phyloP scores from a whole-genome alignment of 2,329 filamentous ascomycete species.

The Microascus cirrosus region DNA sequence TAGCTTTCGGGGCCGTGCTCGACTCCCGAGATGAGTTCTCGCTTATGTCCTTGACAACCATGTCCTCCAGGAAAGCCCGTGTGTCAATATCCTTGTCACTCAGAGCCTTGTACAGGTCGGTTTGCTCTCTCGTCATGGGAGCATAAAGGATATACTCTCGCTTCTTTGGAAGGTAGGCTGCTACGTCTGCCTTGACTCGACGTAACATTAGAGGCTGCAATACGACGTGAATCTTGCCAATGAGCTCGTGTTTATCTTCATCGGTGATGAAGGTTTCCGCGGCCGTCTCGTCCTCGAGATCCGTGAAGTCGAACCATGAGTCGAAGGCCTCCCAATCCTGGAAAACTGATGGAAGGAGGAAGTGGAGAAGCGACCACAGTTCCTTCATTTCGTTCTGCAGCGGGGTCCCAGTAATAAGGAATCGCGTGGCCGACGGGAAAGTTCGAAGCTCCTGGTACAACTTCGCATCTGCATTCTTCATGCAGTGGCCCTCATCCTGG shows the following conservation, averaged over 20 bases:
- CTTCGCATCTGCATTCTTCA: constrained; percentile 94
- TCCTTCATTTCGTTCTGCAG: constrained; percentile 93
- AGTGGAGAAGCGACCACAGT: constrained; percentile 89
- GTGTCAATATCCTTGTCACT: constrained; percentile 46
- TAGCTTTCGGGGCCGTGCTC: neutral
- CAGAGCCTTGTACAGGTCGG: constrained; percentile 69
- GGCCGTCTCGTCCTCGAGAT: constrained; percentile 70
- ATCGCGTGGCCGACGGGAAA: constrained; percentile 79
- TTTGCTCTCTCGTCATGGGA: constrained; percentile 81
- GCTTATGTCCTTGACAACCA: constrained; percentile 55
- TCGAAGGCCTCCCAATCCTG: constrained; percentile 89
- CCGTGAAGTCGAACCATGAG: constrained; percentile 94
- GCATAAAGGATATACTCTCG: constrained; percentile 93
- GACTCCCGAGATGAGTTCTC: constrained; percentile 4
- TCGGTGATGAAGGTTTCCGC: constrained; percentile 73
- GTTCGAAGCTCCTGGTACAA: constrained; percentile 80
- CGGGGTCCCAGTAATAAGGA: constrained; percentile 90
- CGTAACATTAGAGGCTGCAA: constrained; percentile 83
- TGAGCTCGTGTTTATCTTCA: constrained; percentile 42
- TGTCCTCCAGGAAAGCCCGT: constrained; percentile 72
- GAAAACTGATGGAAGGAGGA: constrained; percentile 85
- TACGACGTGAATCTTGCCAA: constrained; percentile 79
- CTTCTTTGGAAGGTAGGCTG: constrained; percentile 85
- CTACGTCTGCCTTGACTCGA: constrained; percentile 86
- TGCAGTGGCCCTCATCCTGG: constrained; percentile 85